Conservation (phyloP, 805 yeast genomes). For the Yarrowia sp. region DNA sequence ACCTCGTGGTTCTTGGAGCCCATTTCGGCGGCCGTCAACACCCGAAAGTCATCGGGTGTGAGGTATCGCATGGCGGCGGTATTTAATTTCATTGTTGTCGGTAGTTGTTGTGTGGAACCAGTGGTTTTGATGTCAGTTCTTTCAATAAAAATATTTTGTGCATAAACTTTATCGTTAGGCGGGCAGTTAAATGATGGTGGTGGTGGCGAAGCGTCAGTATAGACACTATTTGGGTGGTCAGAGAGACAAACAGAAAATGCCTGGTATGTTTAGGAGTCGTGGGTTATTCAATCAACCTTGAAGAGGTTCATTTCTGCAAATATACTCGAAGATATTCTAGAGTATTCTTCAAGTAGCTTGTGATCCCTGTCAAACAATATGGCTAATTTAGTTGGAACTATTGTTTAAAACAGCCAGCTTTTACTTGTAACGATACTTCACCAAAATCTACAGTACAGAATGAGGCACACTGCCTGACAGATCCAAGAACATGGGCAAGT, state of each 20-base stretch:
- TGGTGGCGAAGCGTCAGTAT: too few relatives aligned
- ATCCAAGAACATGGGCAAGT: too few relatives aligned
- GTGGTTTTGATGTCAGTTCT: neutral
- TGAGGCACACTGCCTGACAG: too few relatives aligned
- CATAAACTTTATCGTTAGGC: constrained; percentile 16
- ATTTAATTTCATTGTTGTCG: constrained; percentile 74
- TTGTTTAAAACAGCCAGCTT: too few relatives aligned
- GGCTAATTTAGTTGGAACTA: too few relatives aligned
- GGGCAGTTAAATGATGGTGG: neutral
- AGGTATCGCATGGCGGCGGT: constrained; percentile 91
- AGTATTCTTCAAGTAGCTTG: neutral
- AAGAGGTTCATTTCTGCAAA: too few relatives aligned
- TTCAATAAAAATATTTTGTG: constrained; percentile 20
- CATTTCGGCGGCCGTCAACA: constrained; percentile 75
- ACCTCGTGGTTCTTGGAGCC: constrained; percentile 93
- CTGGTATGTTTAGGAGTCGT: neutral
- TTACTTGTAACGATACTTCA: too few relatives aligned
- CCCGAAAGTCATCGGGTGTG: constrained; percentile 85
- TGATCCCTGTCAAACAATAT: too few relatives aligned
- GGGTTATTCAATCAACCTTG: too few relatives aligned
- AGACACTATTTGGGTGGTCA: neutral
- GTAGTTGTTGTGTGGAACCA: neutral
- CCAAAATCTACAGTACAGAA: too few relatives aligned
- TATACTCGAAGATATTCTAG: neutral
- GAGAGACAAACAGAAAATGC: neutral